phyloP scores from a whole-genome alignment of 495 filamentous ascomycete genomes.

The Xylaria longipes region DNA sequence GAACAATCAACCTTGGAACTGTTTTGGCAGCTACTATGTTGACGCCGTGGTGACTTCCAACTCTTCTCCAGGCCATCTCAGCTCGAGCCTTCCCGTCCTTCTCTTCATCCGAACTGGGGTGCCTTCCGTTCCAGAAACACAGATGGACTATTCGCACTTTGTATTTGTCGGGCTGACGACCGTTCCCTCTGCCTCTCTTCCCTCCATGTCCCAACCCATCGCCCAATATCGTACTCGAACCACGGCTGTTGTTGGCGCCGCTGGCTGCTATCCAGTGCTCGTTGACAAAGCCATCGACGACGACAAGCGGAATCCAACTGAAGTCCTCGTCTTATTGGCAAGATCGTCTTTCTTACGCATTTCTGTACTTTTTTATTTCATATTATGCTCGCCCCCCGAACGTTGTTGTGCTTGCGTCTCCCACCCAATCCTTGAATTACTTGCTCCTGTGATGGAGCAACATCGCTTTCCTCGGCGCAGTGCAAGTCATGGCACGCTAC shows the following conservation, averaged over 20 bases:
- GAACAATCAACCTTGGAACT: background rate
- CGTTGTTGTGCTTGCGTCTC: conserved; percentile 14
- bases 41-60: background rate
- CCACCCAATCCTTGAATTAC: background rate
- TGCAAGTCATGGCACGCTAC: conserved; percentile 50
- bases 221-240: conserved; percentile 19
- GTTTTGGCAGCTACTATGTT: conserved; percentile 1
- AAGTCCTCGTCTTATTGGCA: conserved; percentile 25
- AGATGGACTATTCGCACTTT: background rate
- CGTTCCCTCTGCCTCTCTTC: background rate
- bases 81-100: background rate
- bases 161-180: background rate
- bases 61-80: background rate
- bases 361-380: conserved; percentile 38
- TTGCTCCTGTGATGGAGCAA: conserved; percentile 44
- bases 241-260: conserved; percentile 22
- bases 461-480: conserved; percentile 45
- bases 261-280: conserved; percentile 26
- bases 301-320: conserved; percentile 1
- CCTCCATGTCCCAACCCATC: conserved; percentile 9
- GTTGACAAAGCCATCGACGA: conserved; percentile 12
- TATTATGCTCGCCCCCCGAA: conserved; percentile 30
- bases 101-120: background rate
- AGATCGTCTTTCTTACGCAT: conserved; percentile 28
- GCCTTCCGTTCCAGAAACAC: background rate